Base-by-base conservation (phyloP, 345 rosid genomes). In the Punica granatum region DNA sequence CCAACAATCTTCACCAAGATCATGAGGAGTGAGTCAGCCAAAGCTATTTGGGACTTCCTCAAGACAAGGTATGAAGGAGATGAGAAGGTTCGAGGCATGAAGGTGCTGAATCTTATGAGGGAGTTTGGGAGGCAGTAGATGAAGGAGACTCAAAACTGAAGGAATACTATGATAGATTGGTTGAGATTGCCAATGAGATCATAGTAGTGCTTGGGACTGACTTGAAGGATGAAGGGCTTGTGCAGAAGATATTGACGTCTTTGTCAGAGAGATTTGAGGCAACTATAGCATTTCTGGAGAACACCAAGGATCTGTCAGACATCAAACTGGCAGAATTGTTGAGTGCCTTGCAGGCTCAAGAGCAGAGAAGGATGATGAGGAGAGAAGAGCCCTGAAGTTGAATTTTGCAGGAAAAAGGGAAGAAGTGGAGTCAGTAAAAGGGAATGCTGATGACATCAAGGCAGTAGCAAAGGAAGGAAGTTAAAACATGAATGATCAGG, bases 1-100 rank as follows among this genome's bases (percentile, higher is more conserved):
- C n/a, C n/a, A n/a, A n/a, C 71, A 0, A 72, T 72, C 1, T 72
- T 72, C 46, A 67, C 30, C 11, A 72, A 59, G 32, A 72, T 72
- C 33, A 66, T 66, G 75, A 12, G 10, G 0, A 11, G 18, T 1
- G 6, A 58, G 15, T 19, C 70, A 37, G 16, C 65, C 16, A 66
- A 66, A 2, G 70, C 11, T 0, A 66, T 72, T 0, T 72, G 66
- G 48, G 61, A 66, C 16, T 66, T 26, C 21, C 19, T 66, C 13
- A 67, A 72, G 60, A 12, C 31, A 16, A 66, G 60, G 48, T 72
- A 66, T 32, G 35, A 18, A 0, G 66, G 64, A 19, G 69, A 71
- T 56, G 74, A 53, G 13, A 70, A 35, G 14, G 49, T 62, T 10
- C 0, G 7, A 0, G 42, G 67, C 30, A 69, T 69, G 60, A 44